These are phyloP conservation scores for Vararia minispora DNA, from an alignment of 768 basidiomycete genomes.

Conservation along the genomic window DNA sequence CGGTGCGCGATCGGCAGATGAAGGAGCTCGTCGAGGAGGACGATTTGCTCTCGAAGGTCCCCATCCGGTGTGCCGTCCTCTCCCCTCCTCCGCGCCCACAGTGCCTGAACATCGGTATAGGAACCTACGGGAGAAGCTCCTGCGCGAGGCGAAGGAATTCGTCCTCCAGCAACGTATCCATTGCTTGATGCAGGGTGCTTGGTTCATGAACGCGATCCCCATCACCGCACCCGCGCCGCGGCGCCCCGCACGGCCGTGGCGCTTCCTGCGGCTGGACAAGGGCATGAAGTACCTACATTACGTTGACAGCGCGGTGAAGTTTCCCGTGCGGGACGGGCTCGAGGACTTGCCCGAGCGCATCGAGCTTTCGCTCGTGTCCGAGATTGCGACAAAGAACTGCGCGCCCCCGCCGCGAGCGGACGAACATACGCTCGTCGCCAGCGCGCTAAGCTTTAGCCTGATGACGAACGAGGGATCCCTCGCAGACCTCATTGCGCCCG, in stretches of 20 bases:
- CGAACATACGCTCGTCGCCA: slow-evolving; percentile 8
- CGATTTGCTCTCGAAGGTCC: slow-evolving; percentile 74
- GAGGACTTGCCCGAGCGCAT: slow-evolving; percentile 85
- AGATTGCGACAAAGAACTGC: slow-evolving; percentile 69
- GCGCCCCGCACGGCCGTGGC: slow-evolving; percentile 61
- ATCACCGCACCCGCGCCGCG: slow-evolving; percentile 29
- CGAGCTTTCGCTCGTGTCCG: slow-evolving; percentile 69
- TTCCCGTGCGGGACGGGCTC: slow-evolving; percentile 65
- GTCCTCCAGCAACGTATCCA: slow-evolving; percentile 82
- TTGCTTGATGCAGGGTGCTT: slow-evolving; percentile 80
- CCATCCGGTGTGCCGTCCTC: slow-evolving; percentile 54
- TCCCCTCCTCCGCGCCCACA: background rate
- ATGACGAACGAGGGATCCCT: slow-evolving; percentile 20
- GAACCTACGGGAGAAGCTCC: slow-evolving; percentile 73
- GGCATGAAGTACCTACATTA: slow-evolving; percentile 76
- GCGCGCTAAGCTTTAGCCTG: slow-evolving; percentile 19
- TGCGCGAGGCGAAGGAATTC: slow-evolving; percentile 86
- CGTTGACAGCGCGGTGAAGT: slow-evolving; percentile 71
- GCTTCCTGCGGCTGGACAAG: slow-evolving; percentile 79
- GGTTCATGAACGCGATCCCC: slow-evolving; percentile 79
- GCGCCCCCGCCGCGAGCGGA: slow-evolving; percentile 52
- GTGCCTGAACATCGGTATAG: slow-evolving; percentile 25
- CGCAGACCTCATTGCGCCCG: slow-evolving; percentile 24
- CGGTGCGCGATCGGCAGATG: slow-evolving; percentile 83
- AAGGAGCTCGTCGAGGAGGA: slow-evolving; percentile 83